Base-by-base conservation (phyloP, 179 eudicot species). In the Camellia oleifera region DNA sequence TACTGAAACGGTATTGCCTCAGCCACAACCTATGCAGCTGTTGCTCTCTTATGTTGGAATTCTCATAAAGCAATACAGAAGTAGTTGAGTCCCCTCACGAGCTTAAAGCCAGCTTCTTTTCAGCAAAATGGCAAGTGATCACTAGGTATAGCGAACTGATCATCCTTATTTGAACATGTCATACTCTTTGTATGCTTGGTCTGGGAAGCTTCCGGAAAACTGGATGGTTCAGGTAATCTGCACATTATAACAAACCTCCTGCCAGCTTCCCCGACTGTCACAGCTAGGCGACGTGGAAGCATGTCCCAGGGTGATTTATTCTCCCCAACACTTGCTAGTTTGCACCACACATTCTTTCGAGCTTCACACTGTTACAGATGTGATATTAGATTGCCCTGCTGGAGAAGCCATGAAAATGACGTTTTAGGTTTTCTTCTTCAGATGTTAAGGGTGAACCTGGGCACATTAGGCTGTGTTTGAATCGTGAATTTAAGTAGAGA, bases 191-290 rank as follows among this genome's bases (percentile, higher is more conserved):
- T 32, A 32, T 32, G 40, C 40, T 32, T 32, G 40, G 40, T 32
- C 40, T 32, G 20, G 76, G 77, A 18, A 80, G 77, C 9, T 81
- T 78, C 66, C 66, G 45, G 60, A 79, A 79, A 65, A 83, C 61
- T 46, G 82, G 80, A 20, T 83, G 78, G 7, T 70, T 64, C 57
- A 83, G 82, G 40, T 79, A 78, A 26, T 53, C 46, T 66, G 74
- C 80, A 52, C 40, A 32, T 8, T 14, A 14, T 66, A 9, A 66
- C 18, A 56, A 78, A 32, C 64, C 53, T 78, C 74, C 26, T 78
- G 2, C 74, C 62, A 3, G 62, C 48, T 64, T 77, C 53, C 53
- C 78, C 78, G 13, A 58, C 54, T 7, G 23, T 75, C 78, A 75
- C 67, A 0, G 78, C 78, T 8, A 75, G 67, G 68, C 15, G 67